Conservation (phyloP, 768 basidiomycete species). For the Termitomyces bulborhizus region DNA sequence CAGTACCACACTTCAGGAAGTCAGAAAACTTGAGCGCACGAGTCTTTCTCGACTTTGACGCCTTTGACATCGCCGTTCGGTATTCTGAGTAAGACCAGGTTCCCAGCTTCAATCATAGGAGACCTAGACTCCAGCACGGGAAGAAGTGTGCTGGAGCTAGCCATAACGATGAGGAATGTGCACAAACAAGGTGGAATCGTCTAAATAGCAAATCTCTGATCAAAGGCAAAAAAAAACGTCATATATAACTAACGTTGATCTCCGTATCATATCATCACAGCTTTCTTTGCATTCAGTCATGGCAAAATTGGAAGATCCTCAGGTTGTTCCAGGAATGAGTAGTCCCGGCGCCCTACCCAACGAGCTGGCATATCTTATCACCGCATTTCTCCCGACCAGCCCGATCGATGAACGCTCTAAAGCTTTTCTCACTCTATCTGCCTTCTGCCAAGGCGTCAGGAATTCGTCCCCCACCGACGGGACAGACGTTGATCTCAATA, state of each 20-base stretch:
- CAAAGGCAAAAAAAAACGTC: not conserved
- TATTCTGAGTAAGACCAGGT: slow-evolving; percentile 73
- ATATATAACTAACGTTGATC: not conserved
- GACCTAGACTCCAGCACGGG: slow-evolving; percentile 16
- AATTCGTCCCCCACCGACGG: slow-evolving; percentile 26
- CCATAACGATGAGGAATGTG: slow-evolving; percentile 1
- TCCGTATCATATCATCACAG: not conserved
- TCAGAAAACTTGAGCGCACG: slow-evolving; percentile 39
- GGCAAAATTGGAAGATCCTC: slow-evolving; percentile 1
- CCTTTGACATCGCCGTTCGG: slow-evolving; percentile 78
- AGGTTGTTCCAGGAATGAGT: slow-evolving; percentile 14
- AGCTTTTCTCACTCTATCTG: slow-evolving; percentile 63
- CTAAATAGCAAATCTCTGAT: slow-evolving; percentile 4
- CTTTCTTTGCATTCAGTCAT: not conserved
- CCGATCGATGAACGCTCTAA: slow-evolving; percentile 48
- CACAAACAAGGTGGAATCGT: not conserved
- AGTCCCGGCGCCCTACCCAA: slow-evolving; percentile 36
- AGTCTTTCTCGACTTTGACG: slow-evolving; percentile 64
- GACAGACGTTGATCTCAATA: slow-evolving; percentile 37
- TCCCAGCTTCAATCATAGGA: slow-evolving; percentile 51
- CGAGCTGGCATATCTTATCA: slow-evolving; percentile 46
- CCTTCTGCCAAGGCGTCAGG: slow-evolving; percentile 59
- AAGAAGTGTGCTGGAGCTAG: slow-evolving; percentile 2
- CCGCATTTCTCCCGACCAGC: slow-evolving; percentile 46
- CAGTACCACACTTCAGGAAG: not conserved